A percentile compares a stretch with the other conserved stretches of the same genome.
These are phyloP conservation scores for Wickerhamomyces strasburgensis DNA, from an alignment of 805 yeast genomes.

Conservation along the genomic window DNA sequence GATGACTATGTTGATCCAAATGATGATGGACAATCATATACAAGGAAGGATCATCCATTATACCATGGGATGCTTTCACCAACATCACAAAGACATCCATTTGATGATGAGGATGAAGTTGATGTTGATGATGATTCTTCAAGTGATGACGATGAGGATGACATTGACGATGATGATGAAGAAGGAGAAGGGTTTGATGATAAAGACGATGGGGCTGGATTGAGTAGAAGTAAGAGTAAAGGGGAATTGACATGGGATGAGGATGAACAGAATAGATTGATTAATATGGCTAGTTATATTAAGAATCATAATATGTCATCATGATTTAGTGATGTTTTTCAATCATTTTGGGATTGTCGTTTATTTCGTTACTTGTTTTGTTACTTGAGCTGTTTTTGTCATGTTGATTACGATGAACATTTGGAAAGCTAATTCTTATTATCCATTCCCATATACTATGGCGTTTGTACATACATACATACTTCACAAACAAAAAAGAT, in stretches of 20 bases:
- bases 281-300: slow-evolving; percentile 28
- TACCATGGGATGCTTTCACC: slow-evolving; percentile 36
- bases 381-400: not conserved
- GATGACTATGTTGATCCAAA: slow-evolving; percentile 75
- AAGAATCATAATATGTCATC: slow-evolving; percentile 17
- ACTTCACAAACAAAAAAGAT: too few species aligned
- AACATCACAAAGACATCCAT: slow-evolving; percentile 17
- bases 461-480: too few species aligned
- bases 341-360: not conserved
- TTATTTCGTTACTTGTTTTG: too few species aligned
- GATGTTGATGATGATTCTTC: slow-evolving; percentile 21
- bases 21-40: slow-evolving; percentile 75
- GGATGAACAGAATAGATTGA: slow-evolving; percentile 27
- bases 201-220: slow-evolving; percentile 28
- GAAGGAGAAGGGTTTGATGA: slow-evolving; percentile 28
- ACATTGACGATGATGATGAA: slow-evolving; percentile 20
- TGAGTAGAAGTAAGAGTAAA: slow-evolving; percentile 33
- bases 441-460: too few species aligned
- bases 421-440: too few species aligned
- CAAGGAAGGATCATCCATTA: slow-evolving; percentile 54
- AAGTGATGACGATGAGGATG: slow-evolving; percentile 18
- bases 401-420: not conserved
- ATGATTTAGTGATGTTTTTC: not conserved
- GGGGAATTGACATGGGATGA: slow-evolving; percentile 32
- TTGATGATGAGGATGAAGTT: slow-evolving; percentile 22